Conservation (phyloP, 164 flowering plant genomes). For the Vitis amurensis region DNA sequence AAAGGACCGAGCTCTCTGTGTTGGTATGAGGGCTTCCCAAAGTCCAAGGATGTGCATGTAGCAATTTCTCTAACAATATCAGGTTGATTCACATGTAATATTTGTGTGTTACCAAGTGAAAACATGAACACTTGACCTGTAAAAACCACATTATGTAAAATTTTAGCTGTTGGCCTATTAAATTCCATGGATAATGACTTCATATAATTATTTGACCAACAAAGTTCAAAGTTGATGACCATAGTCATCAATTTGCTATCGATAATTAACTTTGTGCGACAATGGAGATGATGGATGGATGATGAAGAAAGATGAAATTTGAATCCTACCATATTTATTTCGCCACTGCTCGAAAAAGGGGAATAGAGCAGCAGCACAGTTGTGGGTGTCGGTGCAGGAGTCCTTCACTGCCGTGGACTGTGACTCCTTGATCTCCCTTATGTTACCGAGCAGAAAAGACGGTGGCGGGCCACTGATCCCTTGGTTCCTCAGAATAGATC, state of each 20-base stretch:
- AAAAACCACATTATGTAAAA: not conserved
- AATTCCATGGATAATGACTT: no score
- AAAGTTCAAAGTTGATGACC: no score
- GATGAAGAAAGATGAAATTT: no score
- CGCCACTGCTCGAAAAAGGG: constrained; percentile 24
- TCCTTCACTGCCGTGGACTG: not conserved
- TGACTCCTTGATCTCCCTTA: constrained; percentile 3
- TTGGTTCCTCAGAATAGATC: constrained; percentile 4
- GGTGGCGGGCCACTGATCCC: constrained; percentile 12
- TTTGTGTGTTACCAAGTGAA: constrained; percentile 21
- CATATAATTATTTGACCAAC: no score
- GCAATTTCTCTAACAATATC: constrained; percentile 20
- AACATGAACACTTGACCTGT: constrained; percentile 21
- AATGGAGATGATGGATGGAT: not conserved
- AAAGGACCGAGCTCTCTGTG: constrained; percentile 21
- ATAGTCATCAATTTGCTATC: no score
- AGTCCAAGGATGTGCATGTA: constrained; percentile 24
- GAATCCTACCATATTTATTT: constrained; percentile 16
- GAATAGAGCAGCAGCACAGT: constrained; percentile 15
- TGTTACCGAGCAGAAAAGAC: constrained; percentile 7
- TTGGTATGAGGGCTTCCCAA: constrained; percentile 29
- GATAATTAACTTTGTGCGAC: not conserved
- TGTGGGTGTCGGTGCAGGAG: not conserved
- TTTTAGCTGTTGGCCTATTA: no score
- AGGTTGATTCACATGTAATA: constrained; percentile 10